Conservation (phyloP, 163 green algal species). For the Chloromonas sp. region DNA sequence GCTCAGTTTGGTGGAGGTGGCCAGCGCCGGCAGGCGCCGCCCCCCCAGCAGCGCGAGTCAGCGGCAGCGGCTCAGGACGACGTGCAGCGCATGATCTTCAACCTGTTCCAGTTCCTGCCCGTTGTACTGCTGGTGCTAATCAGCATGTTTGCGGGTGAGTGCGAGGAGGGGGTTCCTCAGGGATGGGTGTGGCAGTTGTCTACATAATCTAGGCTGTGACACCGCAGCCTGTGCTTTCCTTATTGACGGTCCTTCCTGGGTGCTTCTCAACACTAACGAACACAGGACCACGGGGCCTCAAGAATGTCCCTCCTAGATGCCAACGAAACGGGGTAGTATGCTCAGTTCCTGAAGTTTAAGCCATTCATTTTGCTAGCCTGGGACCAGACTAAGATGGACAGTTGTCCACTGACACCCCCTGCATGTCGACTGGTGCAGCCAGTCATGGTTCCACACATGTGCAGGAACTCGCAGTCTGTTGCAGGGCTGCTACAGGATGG, state of each 20-base stretch:
- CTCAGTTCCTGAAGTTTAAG: background rate
- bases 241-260: no score
- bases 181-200: background rate
- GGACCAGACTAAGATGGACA: no score
- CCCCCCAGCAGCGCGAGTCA: background rate
- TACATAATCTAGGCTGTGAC: background rate
- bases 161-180: background rate
- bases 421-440: no score
- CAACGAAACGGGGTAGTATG: no score
- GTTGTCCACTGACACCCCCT: no score
- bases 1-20: background rate
- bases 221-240: no score
- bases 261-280: no score
- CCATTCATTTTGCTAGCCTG: background rate
- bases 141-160: slow-evolving; percentile 5
- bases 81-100: background rate
- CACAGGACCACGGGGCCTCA: no score
- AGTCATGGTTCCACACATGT: no score
- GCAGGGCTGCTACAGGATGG: no score
- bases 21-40: background rate
- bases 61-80: background rate
- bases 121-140: slow-evolving; percentile 1
- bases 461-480: no score
- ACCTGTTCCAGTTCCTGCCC: slow-evolving; percentile 2
- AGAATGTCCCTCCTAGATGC: no score